Percentiles rank a stretch among this genome's conserved stretches.
Evolutionary conservation across 2,329 filamentous ascomycete species (phyloP).

Genomic region (Neopestalotiopsis rosae): DNA sequence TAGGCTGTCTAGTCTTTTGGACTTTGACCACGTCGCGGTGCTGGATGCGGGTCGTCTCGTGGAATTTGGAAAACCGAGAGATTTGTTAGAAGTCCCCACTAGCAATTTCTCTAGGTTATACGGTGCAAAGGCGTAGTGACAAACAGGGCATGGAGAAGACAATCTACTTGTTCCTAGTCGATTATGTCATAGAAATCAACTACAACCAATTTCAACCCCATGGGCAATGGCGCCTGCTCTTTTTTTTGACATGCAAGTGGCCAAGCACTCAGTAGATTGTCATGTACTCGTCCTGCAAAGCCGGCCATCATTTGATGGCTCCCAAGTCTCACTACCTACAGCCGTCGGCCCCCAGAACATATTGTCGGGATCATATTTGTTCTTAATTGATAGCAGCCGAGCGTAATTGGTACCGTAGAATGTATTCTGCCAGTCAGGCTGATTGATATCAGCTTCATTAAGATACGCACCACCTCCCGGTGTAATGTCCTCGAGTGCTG

Average conservation of each 20-base stretch:
- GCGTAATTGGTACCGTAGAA: conserved; percentile 43
- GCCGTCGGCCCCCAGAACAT: conserved; percentile 45
- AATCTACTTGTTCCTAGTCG: too few relatives aligned
- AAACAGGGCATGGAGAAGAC: too few relatives aligned
- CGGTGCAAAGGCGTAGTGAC: too few relatives aligned
- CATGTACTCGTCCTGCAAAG: conserved; percentile 34
- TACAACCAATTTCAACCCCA: too few relatives aligned
- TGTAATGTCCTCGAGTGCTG: conserved; percentile 24
- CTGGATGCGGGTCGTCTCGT: conserved; percentile 35
- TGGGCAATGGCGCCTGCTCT: too few relatives aligned
- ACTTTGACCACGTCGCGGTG: conserved; percentile 40
- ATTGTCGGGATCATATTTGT: conserved; percentile 43
- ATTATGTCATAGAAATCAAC: too few relatives aligned
- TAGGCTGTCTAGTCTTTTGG: conserved; percentile 37
- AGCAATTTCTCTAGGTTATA: conserved; percentile 20
- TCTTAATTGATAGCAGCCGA: conserved; percentile 41
- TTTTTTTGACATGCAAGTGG: too few relatives aligned
- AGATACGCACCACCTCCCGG: conserved; percentile 34
- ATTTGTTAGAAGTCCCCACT: conserved; percentile 10
- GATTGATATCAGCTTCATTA: conserved; percentile 46
- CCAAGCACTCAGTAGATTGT: too few relatives aligned
- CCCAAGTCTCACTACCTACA: conserved; percentile 49
- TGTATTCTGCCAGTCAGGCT: conserved; percentile 34
- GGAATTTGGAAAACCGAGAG: conserved; percentile 33
- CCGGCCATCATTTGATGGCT: conserved; percentile 39